phyloP scores from a whole-genome alignment of 805 yeast species.

The Hanseniaspora lindneri region DNA sequence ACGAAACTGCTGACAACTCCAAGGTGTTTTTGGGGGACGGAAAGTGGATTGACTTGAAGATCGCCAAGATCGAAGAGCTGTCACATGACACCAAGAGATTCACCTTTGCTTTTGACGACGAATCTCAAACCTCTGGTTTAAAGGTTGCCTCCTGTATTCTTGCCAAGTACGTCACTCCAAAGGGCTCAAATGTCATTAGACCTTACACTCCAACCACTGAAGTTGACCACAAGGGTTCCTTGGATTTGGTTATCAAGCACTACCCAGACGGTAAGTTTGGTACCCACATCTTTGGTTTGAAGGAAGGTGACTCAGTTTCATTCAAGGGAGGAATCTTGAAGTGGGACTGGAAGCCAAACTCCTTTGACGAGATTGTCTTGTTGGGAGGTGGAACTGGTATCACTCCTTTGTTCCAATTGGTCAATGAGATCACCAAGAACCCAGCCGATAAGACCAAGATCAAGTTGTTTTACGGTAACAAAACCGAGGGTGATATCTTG shows the following conservation, averaged over 20 bases:
- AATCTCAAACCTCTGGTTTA: slow-evolving; percentile 64
- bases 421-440: slow-evolving; percentile 62
- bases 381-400: slow-evolving; percentile 97
- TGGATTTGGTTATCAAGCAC: slow-evolving; percentile 72
- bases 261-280: slow-evolving; percentile 81
- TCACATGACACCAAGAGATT: slow-evolving; percentile 57
- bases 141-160: slow-evolving; percentile 66
- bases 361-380: slow-evolving; percentile 64
- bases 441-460: slow-evolving; percentile 85
- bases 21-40: slow-evolving; percentile 50
- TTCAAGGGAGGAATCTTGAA: slow-evolving; percentile 91
- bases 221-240: slow-evolving; percentile 52
- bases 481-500: slow-evolving; percentile 67
- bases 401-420: slow-evolving; percentile 85
- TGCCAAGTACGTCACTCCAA: slow-evolving; percentile 68
- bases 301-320: slow-evolving; percentile 67
- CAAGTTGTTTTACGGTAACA: slow-evolving; percentile 66
- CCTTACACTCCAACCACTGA: slow-evolving; percentile 82
- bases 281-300: slow-evolving; percentile 54
- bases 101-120: slow-evolving; percentile 54
- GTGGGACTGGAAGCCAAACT: slow-evolving; percentile 84
- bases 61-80: slow-evolving; percentile 33
- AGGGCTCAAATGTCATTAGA: slow-evolving; percentile 79
- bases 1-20: slow-evolving; percentile 28
- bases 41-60: slow-evolving; percentile 61